These are phyloP conservation scores for Cyberlindnera xylosilytica DNA, from an alignment of 805 yeast species.

Conservation along the genomic window DNA sequence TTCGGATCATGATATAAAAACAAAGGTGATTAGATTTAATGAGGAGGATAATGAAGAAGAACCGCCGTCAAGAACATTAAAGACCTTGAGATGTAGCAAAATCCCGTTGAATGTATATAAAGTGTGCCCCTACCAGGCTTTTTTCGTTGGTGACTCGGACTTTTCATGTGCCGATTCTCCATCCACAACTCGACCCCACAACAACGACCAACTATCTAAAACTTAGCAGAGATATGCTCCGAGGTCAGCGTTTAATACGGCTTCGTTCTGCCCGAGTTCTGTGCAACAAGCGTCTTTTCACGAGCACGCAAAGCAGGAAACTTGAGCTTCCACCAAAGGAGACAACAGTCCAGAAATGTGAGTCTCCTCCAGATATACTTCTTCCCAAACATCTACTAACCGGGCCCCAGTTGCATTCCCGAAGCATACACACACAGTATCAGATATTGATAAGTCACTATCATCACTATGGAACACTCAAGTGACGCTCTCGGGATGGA, in stretches of 20 bases:
- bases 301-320: neutral
- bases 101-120: no score
- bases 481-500: constrained; percentile 77
- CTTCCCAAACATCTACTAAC: constrained; percentile 4
- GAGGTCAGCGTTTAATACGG: no score
- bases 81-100: no score
- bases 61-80: no score
- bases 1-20: neutral
- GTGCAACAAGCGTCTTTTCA: neutral
- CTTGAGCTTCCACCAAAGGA: constrained; percentile 8
- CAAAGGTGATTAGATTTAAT: no score
- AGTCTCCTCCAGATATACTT: neutral
- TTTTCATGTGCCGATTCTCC: no score
- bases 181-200: no score
- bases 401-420: constrained; percentile 19
- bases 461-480: constrained; percentile 12
- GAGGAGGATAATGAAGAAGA: neutral
- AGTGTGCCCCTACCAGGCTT: no score
- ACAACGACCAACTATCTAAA: no score
- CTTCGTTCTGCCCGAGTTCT: no score
- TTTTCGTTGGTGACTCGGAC: no score
- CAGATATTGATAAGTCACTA: constrained; percentile 5
- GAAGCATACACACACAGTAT: constrained; percentile 23
- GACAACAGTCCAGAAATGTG: constrained; percentile 11
- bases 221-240: no score